A percentile compares a stretch with the other conserved stretches of the same genome.
These are phyloP conservation scores for Cylindrotheca fusiformis DNA, from an alignment of 108 stramenopile genomes.

Conservation along the genomic window DNA sequence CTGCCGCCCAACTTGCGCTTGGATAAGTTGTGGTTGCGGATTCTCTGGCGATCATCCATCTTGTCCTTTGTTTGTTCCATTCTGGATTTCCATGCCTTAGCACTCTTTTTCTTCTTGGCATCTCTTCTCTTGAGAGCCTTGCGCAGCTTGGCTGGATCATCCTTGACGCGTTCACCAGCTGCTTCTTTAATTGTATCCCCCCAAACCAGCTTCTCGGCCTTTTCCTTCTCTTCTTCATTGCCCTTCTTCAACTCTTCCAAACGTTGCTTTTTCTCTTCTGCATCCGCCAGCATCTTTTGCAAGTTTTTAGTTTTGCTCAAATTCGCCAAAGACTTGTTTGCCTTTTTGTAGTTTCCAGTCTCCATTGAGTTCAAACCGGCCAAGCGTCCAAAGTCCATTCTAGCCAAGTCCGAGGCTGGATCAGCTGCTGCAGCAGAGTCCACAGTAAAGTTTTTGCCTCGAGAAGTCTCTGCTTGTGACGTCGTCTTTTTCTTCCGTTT, in stretches of 20 bases:
- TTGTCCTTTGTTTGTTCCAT: conserved; percentile 65
- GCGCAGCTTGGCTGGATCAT: conserved; percentile 80
- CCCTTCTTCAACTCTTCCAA: conserved; percentile 71
- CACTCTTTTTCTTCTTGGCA: conserved; percentile 78
- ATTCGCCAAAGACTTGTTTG: conserved; percentile 72
- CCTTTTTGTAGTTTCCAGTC: conserved; percentile 31
- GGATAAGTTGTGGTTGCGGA: conserved; percentile 80
- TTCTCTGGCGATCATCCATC: conserved; percentile 72
- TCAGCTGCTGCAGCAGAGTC: conserved; percentile 1
- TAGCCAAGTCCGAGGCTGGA: conserved; percentile 52
- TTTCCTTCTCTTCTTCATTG: conserved; percentile 68
- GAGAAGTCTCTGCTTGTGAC: conserved; percentile 26
- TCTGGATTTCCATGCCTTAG: conserved; percentile 82
- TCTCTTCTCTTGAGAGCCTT: conserved; percentile 83
- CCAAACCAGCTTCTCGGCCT: conserved; percentile 75
- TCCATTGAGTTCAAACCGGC: conserved; percentile 61
- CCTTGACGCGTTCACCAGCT: conserved; percentile 63
- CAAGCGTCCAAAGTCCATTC: conserved; percentile 74
- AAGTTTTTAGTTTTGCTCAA: conserved; percentile 75
- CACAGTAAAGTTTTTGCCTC: conserved; percentile 22
- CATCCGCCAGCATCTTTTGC: conserved; percentile 80
- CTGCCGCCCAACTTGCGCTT: conserved; percentile 73
- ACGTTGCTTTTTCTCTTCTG: conserved; percentile 72
- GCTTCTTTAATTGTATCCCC: conserved; percentile 74
- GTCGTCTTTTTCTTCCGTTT: conserved; percentile 35